A percentile compares a stretch with the other conserved stretches of the same genome.
Evolutionary conservation across 2,329 filamentous ascomycete species (phyloP).

Genomic region (Akanthomyces uredinophilus): DNA sequence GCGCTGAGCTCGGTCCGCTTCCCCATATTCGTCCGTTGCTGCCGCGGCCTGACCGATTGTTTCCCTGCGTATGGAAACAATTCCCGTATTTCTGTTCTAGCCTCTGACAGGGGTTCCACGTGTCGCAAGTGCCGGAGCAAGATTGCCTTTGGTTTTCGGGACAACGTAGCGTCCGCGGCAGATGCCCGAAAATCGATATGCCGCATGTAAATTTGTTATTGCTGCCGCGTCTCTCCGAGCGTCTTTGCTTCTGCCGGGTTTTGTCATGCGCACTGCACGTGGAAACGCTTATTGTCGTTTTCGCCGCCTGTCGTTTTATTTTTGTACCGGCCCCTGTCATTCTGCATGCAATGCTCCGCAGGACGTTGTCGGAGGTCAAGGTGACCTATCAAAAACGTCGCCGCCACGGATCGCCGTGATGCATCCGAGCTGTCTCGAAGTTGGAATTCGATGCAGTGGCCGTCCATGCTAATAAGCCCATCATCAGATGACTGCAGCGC

Average conservation of each 20-base stretch:
- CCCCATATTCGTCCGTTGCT: neutral
- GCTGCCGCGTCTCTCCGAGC: neutral
- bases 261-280: neutral
- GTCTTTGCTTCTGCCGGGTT: neutral
- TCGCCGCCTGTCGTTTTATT: neutral
- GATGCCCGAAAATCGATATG: neutral
- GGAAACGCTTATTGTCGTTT: neutral
- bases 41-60: neutral
- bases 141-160: neutral
- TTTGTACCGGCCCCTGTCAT: neutral
- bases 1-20: neutral
- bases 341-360: neutral
- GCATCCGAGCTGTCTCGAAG: neutral
- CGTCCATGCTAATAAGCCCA: neutral
- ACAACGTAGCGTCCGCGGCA: neutral
- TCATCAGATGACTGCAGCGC: conserved; percentile 2
- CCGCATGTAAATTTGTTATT: neutral
- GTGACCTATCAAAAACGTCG: neutral
- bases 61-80: neutral
- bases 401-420: neutral
- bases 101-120: conserved; percentile 8
- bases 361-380: neutral
- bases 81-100: conserved; percentile 3
- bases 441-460: neutral
- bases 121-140: neutral